Percentiles rank a stretch among this genome's conserved stretches.
phyloP scores from a whole-genome alignment of 352 stramenopile genomes.

The Phytopythium sindhum region DNA sequence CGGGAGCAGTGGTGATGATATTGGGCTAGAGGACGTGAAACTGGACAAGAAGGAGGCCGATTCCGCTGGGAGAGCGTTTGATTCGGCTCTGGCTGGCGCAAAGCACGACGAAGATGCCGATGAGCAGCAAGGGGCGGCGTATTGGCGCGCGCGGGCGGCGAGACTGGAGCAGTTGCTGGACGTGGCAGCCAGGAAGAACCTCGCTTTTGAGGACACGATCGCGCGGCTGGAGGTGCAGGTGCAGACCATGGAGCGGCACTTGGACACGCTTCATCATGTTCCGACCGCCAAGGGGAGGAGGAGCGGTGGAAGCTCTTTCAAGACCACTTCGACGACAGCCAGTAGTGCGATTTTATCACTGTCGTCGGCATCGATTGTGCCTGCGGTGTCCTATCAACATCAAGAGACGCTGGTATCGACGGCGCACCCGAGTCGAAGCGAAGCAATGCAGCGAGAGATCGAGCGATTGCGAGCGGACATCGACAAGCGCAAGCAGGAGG shows the following conservation, averaged over 20 bases:
- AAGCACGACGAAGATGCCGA: background rate
- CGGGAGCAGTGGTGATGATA: too few species aligned
- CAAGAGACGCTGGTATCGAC: background rate
- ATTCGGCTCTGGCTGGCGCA: conserved; percentile 15
- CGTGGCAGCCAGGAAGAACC: conserved; percentile 30
- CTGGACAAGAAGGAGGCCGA: background rate
- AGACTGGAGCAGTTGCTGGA: conserved; percentile 39
- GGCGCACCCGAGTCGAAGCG: conserved; percentile 24
- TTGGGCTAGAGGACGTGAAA: background rate
- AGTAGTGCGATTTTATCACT: background rate
- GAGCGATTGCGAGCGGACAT: conserved; percentile 25
- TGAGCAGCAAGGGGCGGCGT: conserved; percentile 5
- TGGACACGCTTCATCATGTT: conserved; percentile 24
- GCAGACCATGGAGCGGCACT: conserved; percentile 32
- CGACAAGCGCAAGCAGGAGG: conserved; percentile 29
- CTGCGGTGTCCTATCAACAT: background rate
- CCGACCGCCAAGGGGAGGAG: conserved; percentile 19
- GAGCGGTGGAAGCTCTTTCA: conserved; percentile 3
- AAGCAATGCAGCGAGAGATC: conserved; percentile 24
- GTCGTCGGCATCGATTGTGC: background rate
- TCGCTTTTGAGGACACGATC: conserved; percentile 47
- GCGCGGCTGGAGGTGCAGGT: conserved; percentile 33
- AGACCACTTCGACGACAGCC: background rate
- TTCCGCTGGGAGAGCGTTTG: background rate
- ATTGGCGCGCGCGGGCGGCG: conserved; percentile 26